phyloP scores from a whole-genome alignment of 306 rosid species.

The Crotalaria pallida region DNA sequence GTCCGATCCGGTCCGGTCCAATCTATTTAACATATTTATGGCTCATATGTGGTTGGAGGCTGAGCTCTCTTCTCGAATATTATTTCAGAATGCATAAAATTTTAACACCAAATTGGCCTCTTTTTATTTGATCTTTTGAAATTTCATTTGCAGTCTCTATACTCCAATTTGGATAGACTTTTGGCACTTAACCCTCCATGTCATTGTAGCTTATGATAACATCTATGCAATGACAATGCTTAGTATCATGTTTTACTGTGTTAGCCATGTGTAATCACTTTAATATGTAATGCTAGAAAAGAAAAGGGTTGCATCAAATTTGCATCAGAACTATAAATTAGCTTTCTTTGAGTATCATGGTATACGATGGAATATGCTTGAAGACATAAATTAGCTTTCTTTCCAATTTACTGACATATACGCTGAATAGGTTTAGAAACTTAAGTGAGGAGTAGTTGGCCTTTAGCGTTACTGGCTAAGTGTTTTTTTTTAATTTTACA shows the following conservation, averaged over 20 bases:
- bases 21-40: too few relatives aligned
- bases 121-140: constrained; percentile 15
- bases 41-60: too few relatives aligned
- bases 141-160: constrained; percentile 60
- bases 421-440: too few relatives aligned
- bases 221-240: background rate
- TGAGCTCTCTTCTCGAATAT: too few relatives aligned
- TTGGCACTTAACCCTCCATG: constrained; percentile 74
- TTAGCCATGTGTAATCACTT: background rate
- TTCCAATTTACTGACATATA: too few relatives aligned
- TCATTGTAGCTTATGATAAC: constrained; percentile 82
- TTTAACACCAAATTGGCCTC: background rate
- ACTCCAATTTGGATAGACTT: constrained; percentile 74
- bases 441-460: too few relatives aligned
- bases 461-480: too few relatives aligned
- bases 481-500: too few relatives aligned
- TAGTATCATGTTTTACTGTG: background rate
- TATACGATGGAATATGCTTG: background rate
- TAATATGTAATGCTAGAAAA: background rate
- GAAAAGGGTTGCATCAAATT: background rate
- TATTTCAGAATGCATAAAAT: too few relatives aligned
- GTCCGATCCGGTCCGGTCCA: too few relatives aligned
- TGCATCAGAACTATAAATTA: background rate
- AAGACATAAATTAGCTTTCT: background rate
- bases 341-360: background rate